Evolutionary conservation across 2,329 filamentous ascomycete genomes (phyloP), one percentile per base, ranked within the genome.

Genomic region (Drechslerella stenobrocha): DNA sequence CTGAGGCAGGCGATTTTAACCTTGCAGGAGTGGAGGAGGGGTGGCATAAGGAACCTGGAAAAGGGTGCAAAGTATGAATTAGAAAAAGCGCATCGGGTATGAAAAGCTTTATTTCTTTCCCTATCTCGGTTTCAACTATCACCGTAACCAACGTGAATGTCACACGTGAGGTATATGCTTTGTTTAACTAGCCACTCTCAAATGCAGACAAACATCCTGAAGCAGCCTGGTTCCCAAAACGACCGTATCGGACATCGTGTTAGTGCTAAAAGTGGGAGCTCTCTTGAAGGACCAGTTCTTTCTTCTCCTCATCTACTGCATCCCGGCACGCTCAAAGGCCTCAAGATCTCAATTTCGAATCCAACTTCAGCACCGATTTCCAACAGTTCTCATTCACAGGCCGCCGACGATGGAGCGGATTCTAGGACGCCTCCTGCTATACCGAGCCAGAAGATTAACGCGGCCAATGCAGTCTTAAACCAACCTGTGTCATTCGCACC

Each of bases 21-120:
- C 75, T 80, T 98, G 1, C 92, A 97, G 75, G 93, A 97, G 74
- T 98, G 93, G 93, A 85, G 93, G 28, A 83, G 83, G 46, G 84
- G 89, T 77, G 85, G 87, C 18, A 93, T 98, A 69, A 87, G 87
- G 0, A 90, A 95, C 70, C 81, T 98, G 8, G 85, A 87, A 58
- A 86, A 85, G 22, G 93, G 93, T 26, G 90, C 96, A 75, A 95
- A 92, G 75, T 98, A 93, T 75, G 93, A 98, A 77, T 80, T 84
- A 15, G 93, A 97, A 70, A 98, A 97, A 77, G 81, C 87, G 30
- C 78, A 83, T 58, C 83, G 93, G 9, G 83, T 86, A 52, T 87
- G 91, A 69, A 65, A 40, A 61, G 37, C 42, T 35, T 30, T 52
- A 45, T 56, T 47, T 52, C 13, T 52, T 24, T 32, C 28, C 6